Base-by-base conservation (phyloP, 345 rosid species). In the Brassica nigra region DNA sequence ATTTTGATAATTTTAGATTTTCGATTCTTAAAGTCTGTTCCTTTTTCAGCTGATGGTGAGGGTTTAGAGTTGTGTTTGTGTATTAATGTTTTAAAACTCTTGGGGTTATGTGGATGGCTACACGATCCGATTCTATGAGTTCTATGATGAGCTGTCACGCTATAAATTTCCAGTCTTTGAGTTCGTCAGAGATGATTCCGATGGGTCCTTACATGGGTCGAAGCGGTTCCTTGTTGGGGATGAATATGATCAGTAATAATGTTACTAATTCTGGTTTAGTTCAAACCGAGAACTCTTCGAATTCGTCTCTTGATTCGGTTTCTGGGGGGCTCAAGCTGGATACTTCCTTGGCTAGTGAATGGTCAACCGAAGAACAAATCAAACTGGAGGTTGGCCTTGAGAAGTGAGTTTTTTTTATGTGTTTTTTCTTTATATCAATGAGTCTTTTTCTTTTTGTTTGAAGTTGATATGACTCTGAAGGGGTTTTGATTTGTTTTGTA, bases 361-460 rank as follows among this genome's bases (percentile, higher is more conserved):
- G 98, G 98, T 89, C 98, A 30, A 75, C 73, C 0, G 90, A 90
- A 1, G 98, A 94, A 68, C 98, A 92, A 83, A 74, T 70, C 76
- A 92, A 75, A 67, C 80, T 94, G 84, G 93, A 90, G 52, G 87
- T 88, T 68, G 93, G 96, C 69, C 89, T 92, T 78, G 85, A 68
- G 68, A 88, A 83, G 98, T 93, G 80, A 44, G 94, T 23, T 23
- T 23, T 23, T 23, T 23, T 23, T 58, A 8, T 0, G 49, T 79
- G 83, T 28, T 11, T 0, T 39, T 55, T 61, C 23, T 44, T 27
- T 74, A 1, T 74, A 1, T 39, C 1, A 39, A 58, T 66, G 62
- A 18, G 8, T 8, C 5, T 77, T 15, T 52, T 8, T 23, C 27
- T 4, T 59, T 59, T 58, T 1, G 23, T 52, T 61, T 30, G 73